A percentile compares a stretch with the other conserved stretches of the same genome.
Evolutionary conservation across 352 stramenopile species (phyloP).

Genomic region (Phytophthora litchii): DNA sequence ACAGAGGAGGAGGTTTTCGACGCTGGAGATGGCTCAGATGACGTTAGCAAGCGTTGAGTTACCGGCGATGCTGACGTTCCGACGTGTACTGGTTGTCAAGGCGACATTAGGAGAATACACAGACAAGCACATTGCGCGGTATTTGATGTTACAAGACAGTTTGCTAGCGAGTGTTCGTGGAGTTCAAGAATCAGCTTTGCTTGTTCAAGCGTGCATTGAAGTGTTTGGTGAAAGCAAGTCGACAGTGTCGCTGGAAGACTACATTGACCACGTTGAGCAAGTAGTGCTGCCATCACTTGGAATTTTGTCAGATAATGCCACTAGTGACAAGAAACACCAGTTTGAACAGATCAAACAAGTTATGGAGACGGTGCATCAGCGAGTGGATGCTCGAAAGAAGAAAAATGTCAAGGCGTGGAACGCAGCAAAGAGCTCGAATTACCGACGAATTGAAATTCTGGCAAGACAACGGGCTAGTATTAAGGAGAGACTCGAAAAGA

Average conservation of each 20-base stretch:
- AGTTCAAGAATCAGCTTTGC: slow-evolving; percentile 48
- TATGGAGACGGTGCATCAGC: slow-evolving; percentile 58
- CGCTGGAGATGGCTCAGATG: slow-evolving; percentile 46
- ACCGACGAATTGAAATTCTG: slow-evolving; percentile 74
- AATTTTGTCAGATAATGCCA: slow-evolving; percentile 1
- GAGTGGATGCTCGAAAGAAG: slow-evolving; percentile 50
- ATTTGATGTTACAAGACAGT: slow-evolving; percentile 54
- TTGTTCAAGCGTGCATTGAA: slow-evolving; percentile 64
- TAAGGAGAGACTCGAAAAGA: slow-evolving; percentile 63
- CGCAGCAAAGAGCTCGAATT: slow-evolving; percentile 57
- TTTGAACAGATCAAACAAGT: slow-evolving; percentile 54
- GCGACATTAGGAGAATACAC: slow-evolving; percentile 67
- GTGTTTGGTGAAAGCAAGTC: slow-evolving; percentile 47
- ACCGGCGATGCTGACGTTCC: slow-evolving; percentile 62
- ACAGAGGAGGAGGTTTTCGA: slow-evolving; percentile 47
- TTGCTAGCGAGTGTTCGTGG: slow-evolving; percentile 38
- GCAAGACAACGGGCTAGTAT: slow-evolving; percentile 62
- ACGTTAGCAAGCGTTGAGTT: slow-evolving; percentile 45
- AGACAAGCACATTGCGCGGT: slow-evolving; percentile 51
- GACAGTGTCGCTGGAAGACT: slow-evolving; percentile 47
- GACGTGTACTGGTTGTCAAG: slow-evolving; percentile 47
- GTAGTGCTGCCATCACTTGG: slow-evolving; percentile 37
- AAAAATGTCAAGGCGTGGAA: slow-evolving; percentile 58
- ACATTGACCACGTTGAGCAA: slow-evolving; percentile 60
- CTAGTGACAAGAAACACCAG: slow-evolving; percentile 21